A percentile compares a stretch with the other conserved stretches of the same genome.
phyloP scores from a whole-genome alignment of 305 asterid genomes.

The Vinca major region DNA sequence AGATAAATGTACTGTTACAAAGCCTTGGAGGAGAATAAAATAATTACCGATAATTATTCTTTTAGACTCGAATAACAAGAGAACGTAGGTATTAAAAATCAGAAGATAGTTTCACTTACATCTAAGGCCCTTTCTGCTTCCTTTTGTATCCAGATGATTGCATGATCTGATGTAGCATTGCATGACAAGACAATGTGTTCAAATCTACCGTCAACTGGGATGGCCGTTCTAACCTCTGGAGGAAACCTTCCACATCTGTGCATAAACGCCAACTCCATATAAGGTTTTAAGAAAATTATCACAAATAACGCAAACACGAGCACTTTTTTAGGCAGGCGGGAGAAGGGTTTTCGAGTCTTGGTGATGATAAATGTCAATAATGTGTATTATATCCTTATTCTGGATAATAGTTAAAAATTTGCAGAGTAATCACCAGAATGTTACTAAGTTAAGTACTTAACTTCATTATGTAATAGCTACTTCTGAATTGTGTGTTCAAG shows the following conservation, averaged over 20 bases:
- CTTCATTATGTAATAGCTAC: background rate
- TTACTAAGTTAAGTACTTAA: background rate
- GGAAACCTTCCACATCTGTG: slow-evolving; percentile 89
- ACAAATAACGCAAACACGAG: background rate
- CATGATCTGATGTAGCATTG: slow-evolving; percentile 90
- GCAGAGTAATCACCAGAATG: background rate
- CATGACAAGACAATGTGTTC: slow-evolving; percentile 89
- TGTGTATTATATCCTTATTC: background rate
- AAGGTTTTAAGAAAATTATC: background rate
- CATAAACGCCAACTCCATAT: slow-evolving; percentile 10
- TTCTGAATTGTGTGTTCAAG: background rate
- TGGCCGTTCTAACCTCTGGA: slow-evolving; percentile 93
- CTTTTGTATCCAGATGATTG: slow-evolving; percentile 80
- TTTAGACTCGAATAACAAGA: background rate
- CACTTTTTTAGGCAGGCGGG: background rate
- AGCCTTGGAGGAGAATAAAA: background rate
- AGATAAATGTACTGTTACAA: background rate
- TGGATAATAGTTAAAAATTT: background rate
- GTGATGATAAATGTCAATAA: background rate
- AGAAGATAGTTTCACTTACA: slow-evolving; percentile 36
- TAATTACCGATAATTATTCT: background rate
- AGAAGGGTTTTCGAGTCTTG: background rate
- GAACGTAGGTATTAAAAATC: background rate
- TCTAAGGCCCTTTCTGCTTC: slow-evolving; percentile 70
- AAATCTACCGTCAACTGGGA: slow-evolving; percentile 92